Evolutionary conservation across 306 rosid genomes (phyloP), one percentile per base, ranked within the genome.

Genomic region (Arachis stenosperma): DNA sequence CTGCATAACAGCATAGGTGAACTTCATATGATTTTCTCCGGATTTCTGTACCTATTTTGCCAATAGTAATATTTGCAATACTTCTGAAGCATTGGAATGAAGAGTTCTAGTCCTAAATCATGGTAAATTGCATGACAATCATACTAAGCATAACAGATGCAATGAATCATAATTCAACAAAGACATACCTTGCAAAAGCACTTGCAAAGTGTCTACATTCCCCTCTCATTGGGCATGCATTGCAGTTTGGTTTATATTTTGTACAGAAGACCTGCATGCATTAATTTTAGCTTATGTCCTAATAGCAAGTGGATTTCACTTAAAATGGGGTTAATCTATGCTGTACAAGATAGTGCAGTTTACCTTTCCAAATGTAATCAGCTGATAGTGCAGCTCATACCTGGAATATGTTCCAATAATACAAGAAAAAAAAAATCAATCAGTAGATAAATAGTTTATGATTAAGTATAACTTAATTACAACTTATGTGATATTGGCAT

Each of bases 331-430:
- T 14, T 43, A 73, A 44, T 67, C 44, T 33, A 63, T 75, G 47
- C 58, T 36, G 51, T 73, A 29, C 22, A 33, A 41, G 70, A 55
- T 61, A 68, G 44, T 72, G 62, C 66, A 76, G 14, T 61, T 65
- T 81, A 88, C 98, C 96, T 92, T 92, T 87, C 98, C 98, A 81
- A 92, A 92, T 69, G 98, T 92, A 75, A 92, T 92, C 90, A 92
- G 69, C 84, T 92, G 98, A 84, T 90, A 92, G 74, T 92, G 98
- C 83, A 92, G 83, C 81, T 92, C 98, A 58, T 92, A 92, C 85
- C 98, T 90, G 87, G 7, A 61, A 75, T 42, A 78, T 36, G 69
- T 81, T 33, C 74, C 59, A 76, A 58, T 47, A 36, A 74, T 62
- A 59, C 15, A 74, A 13, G 6, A 15, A 50, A 68, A 66, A 61